phyloP scores from a whole-genome alignment of 2,329 filamentous ascomycete genomes.

The Remersonia thermophila region DNA sequence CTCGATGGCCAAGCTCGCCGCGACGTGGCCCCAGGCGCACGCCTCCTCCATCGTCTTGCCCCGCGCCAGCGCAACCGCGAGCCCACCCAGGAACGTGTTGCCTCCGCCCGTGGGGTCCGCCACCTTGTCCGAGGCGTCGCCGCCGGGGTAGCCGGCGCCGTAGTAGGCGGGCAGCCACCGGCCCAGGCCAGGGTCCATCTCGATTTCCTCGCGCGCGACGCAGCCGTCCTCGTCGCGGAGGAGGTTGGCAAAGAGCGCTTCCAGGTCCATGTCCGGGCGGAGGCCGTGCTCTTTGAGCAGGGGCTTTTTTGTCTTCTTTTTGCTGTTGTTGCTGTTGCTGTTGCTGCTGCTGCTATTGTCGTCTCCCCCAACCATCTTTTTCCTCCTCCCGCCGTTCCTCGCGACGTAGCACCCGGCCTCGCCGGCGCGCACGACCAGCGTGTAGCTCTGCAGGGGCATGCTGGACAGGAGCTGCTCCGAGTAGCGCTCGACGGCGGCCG shows the following conservation, averaged over 20 bases:
- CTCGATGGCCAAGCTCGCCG: conserved; percentile 88
- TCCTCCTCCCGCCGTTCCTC: conserved; percentile 42
- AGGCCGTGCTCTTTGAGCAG: conserved; percentile 33
- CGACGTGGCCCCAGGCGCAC: conserved; percentile 64
- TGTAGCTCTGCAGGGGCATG: conserved; percentile 52
- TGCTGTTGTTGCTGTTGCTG: conserved; percentile 11
- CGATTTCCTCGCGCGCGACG: conserved; percentile 44
- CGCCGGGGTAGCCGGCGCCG: conserved; percentile 4
- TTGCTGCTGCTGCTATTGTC: conserved; percentile 7
- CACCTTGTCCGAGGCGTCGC: conserved; percentile 36
- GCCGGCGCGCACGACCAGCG: conserved; percentile 58
- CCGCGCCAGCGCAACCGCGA: conserved; percentile 46
- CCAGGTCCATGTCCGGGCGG: conserved; percentile 50
- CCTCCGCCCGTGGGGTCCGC: conserved; percentile 92
- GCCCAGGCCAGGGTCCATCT: conserved; percentile 39
- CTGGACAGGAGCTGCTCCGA: conserved; percentile 51
- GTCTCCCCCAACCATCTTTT: conserved; percentile 17
- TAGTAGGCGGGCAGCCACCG: conserved; percentile 19
- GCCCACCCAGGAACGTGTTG: conserved; percentile 69
- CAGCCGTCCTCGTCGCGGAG: conserved; percentile 40
- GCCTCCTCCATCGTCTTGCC: conserved; percentile 55
- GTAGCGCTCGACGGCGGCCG: conserved; percentile 39
- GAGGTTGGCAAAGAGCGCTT: conserved; percentile 47
- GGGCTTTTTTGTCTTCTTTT: conserved; percentile 15
- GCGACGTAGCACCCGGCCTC: conserved; percentile 60